phyloP scores from a whole-genome alignment of 2,329 filamentous ascomycete genomes.

The Cordyceps cateniannulata region DNA sequence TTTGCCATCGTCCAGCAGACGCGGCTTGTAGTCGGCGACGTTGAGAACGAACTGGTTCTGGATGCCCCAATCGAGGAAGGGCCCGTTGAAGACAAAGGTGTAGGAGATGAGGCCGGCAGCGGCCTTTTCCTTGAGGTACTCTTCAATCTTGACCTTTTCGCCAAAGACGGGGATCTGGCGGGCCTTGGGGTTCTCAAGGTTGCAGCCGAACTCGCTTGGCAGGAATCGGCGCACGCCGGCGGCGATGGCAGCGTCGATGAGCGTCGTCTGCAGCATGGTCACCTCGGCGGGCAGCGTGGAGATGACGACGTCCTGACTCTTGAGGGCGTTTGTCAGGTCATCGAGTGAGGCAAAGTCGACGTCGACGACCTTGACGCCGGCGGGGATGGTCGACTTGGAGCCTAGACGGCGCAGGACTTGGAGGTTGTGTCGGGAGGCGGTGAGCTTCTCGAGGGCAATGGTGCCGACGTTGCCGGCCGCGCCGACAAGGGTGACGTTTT shows the following conservation, averaged over 20 bases:
- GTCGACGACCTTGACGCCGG: conserved; percentile 34
- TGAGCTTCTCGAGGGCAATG: conserved; percentile 4
- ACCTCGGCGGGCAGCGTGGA: conserved; percentile 33
- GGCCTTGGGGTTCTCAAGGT: conserved; percentile 18
- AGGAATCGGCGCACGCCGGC: conserved; percentile 48
- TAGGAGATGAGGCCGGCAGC: conserved; percentile 16
- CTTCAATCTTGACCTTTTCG: conserved; percentile 15
- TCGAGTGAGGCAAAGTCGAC: conserved; percentile 40
- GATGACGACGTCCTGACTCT: conserved; percentile 46
- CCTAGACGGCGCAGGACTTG: conserved; percentile 42
- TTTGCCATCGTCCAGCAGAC: conserved; percentile 36
- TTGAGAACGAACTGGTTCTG: conserved; percentile 8
- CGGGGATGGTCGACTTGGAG: conserved; percentile 30
- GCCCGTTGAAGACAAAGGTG: conserved; percentile 28
- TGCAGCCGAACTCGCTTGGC: conserved; percentile 40
- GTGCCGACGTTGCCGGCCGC: conserved; percentile 13
- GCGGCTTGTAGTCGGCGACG: conserved; percentile 33
- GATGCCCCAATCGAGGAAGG: conserved; percentile 18
- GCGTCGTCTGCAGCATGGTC: conserved; percentile 36
- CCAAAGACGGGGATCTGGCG: conserved; percentile 14
- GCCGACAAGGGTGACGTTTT: conserved; percentile 22
- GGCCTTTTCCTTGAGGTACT: conserved; percentile 5
- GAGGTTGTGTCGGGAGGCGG: conserved; percentile 24
- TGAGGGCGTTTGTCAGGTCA: conserved; percentile 38
- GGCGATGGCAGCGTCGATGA: conserved; percentile 45